A percentile compares a stretch with the other conserved stretches of the same genome.
phyloP scores from a whole-genome alignment of 306 rosid genomes.

The Parietaria judaica region DNA sequence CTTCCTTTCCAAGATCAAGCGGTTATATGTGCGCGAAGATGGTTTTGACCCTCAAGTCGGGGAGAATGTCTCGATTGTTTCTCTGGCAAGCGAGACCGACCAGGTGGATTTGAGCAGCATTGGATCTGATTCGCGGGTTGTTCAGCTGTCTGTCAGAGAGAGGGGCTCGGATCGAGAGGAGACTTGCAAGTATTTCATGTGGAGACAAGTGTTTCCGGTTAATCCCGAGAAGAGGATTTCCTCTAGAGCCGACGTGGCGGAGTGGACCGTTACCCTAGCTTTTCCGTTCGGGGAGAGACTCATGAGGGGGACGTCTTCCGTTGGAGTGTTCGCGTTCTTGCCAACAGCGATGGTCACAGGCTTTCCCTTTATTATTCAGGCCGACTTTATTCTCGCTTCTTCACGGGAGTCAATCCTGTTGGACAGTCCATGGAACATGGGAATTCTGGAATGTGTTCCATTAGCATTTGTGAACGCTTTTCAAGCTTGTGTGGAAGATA shows the following conservation, averaged over 20 bases:
- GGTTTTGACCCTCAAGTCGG: conserved; percentile 28
- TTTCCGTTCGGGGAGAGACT: neutral
- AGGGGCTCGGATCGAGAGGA: conserved; percentile 13
- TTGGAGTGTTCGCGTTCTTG: conserved; percentile 3
- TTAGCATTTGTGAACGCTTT: conserved; percentile 56
- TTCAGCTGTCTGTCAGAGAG: conserved; percentile 40
- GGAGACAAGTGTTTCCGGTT: conserved; percentile 65
- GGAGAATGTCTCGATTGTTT: conserved; percentile 30
- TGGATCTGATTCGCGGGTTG: conserved; percentile 58
- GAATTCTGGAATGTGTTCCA: conserved; percentile 1
- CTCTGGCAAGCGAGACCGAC: conserved; percentile 47
- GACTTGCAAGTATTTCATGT: conserved; percentile 43
- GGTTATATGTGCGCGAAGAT: conserved; percentile 49
- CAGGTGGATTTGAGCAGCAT: conserved; percentile 36
- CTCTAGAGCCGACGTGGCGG: conserved; percentile 45
- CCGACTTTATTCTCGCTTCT: conserved; percentile 2
- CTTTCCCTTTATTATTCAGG: conserved; percentile 1
- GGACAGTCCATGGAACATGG: neutral
- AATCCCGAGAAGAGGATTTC: conserved; percentile 35
- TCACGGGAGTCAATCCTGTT: conserved; percentile 5
- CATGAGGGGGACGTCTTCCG: neutral
- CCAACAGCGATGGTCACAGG: conserved; percentile 3
- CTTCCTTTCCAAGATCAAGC: conserved; percentile 59
- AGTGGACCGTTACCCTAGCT: conserved; percentile 20
- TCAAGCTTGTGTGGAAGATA: conserved; percentile 28